Evolutionary conservation across 1,284 basidiomycete species (phyloP).

Genomic region (Cryptococcus maquisensis): DNA sequence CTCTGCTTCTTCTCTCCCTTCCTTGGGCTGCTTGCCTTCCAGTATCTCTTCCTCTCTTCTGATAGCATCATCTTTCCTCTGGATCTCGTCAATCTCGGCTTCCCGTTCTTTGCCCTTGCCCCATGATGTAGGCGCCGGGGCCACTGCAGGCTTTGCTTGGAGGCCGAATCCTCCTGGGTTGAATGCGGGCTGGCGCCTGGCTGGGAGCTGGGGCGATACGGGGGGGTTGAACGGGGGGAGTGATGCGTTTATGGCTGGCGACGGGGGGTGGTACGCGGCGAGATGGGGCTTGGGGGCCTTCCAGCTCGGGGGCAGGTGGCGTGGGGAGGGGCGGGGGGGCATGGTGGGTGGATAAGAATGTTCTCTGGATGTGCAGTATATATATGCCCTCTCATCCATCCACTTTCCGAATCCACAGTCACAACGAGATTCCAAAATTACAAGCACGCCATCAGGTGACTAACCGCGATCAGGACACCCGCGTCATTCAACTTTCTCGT

Average conservation of each 20-base stretch:
- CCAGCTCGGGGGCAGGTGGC: constrained; percentile 17
- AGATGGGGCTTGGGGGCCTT: constrained; percentile 31
- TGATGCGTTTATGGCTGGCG: neutral
- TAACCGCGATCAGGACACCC: too few species aligned
- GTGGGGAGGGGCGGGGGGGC: constrained; percentile 15
- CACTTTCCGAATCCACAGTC: too few species aligned
- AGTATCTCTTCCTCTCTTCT: constrained; percentile 20
- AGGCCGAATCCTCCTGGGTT: constrained; percentile 47
- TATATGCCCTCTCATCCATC: neutral
- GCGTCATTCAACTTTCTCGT: too few species aligned
- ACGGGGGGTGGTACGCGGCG: constrained; percentile 18
- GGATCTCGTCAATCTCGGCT: constrained; percentile 20
- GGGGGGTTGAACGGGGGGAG: constrained; percentile 6
- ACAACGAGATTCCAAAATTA: too few species aligned
- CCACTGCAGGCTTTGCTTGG: constrained; percentile 22
- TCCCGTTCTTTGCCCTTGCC: constrained; percentile 23
- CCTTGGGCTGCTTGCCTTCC: constrained; percentile 19
- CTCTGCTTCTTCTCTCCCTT: constrained; percentile 42
- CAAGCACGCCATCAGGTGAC: too few species aligned
- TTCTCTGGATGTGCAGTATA: neutral
- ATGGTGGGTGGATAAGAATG: constrained; percentile 3
- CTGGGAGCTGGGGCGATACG: constrained; percentile 26
- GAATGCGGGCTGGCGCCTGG: constrained; percentile 41
- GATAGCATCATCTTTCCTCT: constrained; percentile 22
- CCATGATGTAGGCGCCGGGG: constrained; percentile 9